Evolutionary conservation across 345 rosid species (phyloP), one percentile per base, ranked within the genome.

Genomic region (Eucalyptus camaldulensis): DNA sequence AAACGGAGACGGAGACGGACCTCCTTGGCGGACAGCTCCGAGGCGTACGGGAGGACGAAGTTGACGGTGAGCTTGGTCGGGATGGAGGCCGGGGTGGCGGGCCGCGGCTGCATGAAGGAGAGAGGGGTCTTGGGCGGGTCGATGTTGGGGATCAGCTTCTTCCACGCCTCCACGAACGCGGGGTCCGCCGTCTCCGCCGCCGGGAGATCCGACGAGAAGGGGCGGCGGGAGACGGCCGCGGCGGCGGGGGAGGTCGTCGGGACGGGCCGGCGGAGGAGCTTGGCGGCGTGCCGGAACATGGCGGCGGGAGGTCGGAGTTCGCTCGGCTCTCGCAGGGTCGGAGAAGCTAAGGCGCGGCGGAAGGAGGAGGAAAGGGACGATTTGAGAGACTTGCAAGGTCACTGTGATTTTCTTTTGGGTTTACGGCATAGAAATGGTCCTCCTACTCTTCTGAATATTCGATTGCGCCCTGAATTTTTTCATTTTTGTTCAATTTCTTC

Each of bases 321-420:
- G 95, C 95, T 91, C 94, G 95, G 94, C 88, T 92, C 88, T 89
- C 86, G 93, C 93, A 80, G 87, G 94, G 93, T 92, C 93, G 94
- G 85, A 76, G 85, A 40, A 76, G 85, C 37, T 8, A 0, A 69
- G 19, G 81, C 47, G 22, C 25, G 7, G 83, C 8, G 24, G 83
- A 21, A 6, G 83, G 2, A 6, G 29, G 12, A 22, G 83, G 1
- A 25, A 21, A 21, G 24, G 47, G 13, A 16, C 47, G 85, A 76
- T 76, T 76, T 21, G 69, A 12, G 33, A 13, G 8, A 27, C 16
- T 24, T 44, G 21, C 37, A 19, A 37, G 60, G 67, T 40, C 85
- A 11, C 85, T 10, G 47, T 40, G 85, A 76, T 40, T 76, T 76
- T 76, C 47, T 21, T 40, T 40, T 22, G 85, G 85, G 85, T 24